These are phyloP conservation scores for Euphorbia celastroides DNA, from an alignment of 441 rosid species.

Conservation along the genomic window DNA sequence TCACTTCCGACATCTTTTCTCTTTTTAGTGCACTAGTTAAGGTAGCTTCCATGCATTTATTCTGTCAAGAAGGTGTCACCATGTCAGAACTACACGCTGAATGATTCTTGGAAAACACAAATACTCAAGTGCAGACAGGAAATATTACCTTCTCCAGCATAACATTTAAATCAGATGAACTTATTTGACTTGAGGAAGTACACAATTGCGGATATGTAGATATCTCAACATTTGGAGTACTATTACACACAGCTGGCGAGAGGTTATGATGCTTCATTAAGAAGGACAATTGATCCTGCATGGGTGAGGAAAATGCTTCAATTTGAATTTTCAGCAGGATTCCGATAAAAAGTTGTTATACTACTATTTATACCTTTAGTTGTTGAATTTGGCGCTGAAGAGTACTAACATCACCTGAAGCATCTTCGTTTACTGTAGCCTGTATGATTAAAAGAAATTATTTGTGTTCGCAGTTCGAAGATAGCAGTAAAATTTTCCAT, in stretches of 20 bases:
- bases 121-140: slow-evolving; percentile 16
- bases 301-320: slow-evolving; percentile 19
- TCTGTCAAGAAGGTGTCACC: slow-evolving; percentile 31
- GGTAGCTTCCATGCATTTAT: slow-evolving; percentile 35
- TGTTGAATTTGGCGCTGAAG: slow-evolving; percentile 81
- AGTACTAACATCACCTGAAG: slow-evolving; percentile 79
- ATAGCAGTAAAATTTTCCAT: slow-evolving; percentile 10
- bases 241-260: slow-evolving; percentile 31
- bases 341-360: slow-evolving; percentile 13
- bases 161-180: slow-evolving; percentile 23
- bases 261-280: slow-evolving; percentile 46
- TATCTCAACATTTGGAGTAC: slow-evolving; percentile 37
- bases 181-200: slow-evolving; percentile 30
- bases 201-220: slow-evolving; percentile 26
- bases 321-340: slow-evolving; percentile 17
- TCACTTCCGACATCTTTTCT: slow-evolving; percentile 56
- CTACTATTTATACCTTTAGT: slow-evolving; percentile 48
- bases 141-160: slow-evolving; percentile 42
- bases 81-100: slow-evolving; percentile 15
- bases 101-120: slow-evolving; percentile 12
- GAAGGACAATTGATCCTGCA: slow-evolving; percentile 71
- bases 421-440: slow-evolving; percentile 98
- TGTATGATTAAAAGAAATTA: slow-evolving; percentile 26
- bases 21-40: slow-evolving; percentile 60
- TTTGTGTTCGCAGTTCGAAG: slow-evolving; percentile 5